phyloP scores from a whole-genome alignment of 129 eudicot species.

The Daucus carota region DH1_v3.0 NC_030381.2:40461501-40462000 shows the following conservation, averaged over 20 bases:
- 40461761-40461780: not conserved
- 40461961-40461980: not conserved
- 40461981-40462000: not conserved
- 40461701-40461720: not conserved
- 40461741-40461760: not conserved
- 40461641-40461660: conserved; percentile 27
- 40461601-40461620: conserved; percentile 95
- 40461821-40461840: not conserved
- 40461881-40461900: not conserved
- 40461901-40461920: not conserved
- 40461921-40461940: not conserved
- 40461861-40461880: not conserved
- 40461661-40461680: conserved; percentile 13
- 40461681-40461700: conserved; percentile 1
- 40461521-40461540: conserved; percentile 97
- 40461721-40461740: not conserved
- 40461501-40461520: conserved; percentile 77
- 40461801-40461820: not conserved
- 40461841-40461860: not conserved
- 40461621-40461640: conserved; percentile 99
- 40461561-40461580: conserved; percentile 61
- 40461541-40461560: conserved; percentile 63
- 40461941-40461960: not conserved
- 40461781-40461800: not conserved
- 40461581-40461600: conserved; percentile 87